Evolutionary conservation across 2,329 filamentous ascomycete species (phyloP), one percentile per base, ranked within the genome.

Genomic region (Ophiostoma novo-ulmi): DNA sequence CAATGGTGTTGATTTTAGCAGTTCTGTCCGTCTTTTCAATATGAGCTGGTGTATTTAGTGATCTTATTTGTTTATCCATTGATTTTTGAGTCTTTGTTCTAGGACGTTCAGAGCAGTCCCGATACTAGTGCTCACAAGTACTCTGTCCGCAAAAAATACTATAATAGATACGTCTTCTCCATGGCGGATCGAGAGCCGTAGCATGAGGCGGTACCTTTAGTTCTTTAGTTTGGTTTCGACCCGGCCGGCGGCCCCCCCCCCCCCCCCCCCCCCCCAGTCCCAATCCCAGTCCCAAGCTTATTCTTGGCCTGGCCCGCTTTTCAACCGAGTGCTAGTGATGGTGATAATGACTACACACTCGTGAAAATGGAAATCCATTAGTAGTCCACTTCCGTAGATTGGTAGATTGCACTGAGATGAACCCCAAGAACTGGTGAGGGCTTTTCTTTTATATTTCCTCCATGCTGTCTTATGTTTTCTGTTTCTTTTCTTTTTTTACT

Each of bases 341-440:
- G 65, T 67, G 65, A 67, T 67, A 67, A 26, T 67, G 65, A 67
- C 65, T 67, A 67, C 65, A 67, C 36, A 20, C 65, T 48, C 39
- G 39, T 67, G 65, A 48, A 67, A 67, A 67, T 67, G 14, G 39
- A 67, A 67, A 26, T 26, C n/a, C n/a, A n/a, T 36, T 66, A 31
- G 64, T 44, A 66, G 64, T 44, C 64, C 64, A 66, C 64, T 66
- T 66, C 20, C 22, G n/a, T 22, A 58, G 52, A 26, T 20, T n/a
- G 44, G 44, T 48, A 48, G 22, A 58, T 58, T 58, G 52, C n/a
- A 58, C n/a, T 58, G 22, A 58, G 1, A 58, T 11, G n/a, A 58
- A 13, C 7, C 31, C 31, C 31, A 31, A 26, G 52, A 3, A 31
- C 31, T 4, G n/a, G 52, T 58, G 52, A 58, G 52, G n/a, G 52